Conservation (phyloP, 225 moss, liverwort and hornwort species). For the Pleurozium schreberi region DNA sequence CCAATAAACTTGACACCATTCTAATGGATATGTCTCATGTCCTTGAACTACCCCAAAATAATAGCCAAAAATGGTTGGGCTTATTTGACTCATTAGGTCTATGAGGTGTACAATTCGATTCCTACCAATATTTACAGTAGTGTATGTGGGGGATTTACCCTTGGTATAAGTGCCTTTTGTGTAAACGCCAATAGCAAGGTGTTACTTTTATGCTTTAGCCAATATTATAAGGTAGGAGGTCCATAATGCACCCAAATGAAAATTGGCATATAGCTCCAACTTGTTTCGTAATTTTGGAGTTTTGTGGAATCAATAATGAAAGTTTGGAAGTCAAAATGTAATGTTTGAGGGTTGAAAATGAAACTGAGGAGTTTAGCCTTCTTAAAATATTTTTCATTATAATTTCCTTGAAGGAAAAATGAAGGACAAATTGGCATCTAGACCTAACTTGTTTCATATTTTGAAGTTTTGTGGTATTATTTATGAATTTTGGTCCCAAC, state of each 20-base stretch:
- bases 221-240: not conserved
- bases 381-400: not conserved
- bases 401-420: not conserved
- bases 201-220: not conserved
- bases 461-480: accelerated
- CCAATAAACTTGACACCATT: accelerated
- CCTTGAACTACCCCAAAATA: accelerated
- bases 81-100: not conserved
- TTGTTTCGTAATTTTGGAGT: not conserved
- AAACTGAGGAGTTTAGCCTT: not conserved
- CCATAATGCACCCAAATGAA: no score
- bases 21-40: not conserved
- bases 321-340: not conserved
- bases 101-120: accelerated
- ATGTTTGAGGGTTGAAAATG: not conserved
- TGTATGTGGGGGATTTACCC: no score
- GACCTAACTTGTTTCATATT: not conserved
- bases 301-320: no score
- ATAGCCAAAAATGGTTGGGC: not conserved
- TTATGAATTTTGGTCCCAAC: not conserved
- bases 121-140: accelerated
- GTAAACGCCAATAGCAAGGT: accelerated
- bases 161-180: no score
- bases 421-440: not conserved
- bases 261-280: not conserved